These are phyloP conservation scores for Penicillium sp. DNA, from an alignment of 2,329 filamentous ascomycete genomes.

Conservation along the genomic window DNA sequence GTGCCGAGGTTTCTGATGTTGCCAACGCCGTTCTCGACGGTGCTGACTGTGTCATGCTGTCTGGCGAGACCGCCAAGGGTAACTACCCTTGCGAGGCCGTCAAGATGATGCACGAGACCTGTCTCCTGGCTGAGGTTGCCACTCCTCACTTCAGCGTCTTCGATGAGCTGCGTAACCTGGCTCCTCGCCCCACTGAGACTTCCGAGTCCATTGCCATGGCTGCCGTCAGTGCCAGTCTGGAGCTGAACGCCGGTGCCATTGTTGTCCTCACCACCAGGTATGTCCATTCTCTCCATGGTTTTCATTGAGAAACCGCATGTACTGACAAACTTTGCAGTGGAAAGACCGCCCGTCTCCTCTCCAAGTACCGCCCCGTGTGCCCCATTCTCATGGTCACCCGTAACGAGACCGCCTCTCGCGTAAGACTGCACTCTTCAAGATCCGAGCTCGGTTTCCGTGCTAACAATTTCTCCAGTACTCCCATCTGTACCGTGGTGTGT, in stretches of 20 bases:
- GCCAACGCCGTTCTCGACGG: conserved; percentile 97
- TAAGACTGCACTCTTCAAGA: conserved; percentile 38
- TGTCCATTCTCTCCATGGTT: conserved; percentile 22
- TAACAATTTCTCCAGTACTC: conserved; percentile 59
- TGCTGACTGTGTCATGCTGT: conserved; percentile 99
- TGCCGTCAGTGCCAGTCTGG: conserved; percentile 89
- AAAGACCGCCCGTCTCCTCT: conserved; percentile 88
- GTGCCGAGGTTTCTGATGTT: conserved; percentile 97
- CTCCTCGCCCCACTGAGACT: conserved; percentile 79
- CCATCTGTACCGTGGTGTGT: conserved; percentile 96
- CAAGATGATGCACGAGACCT: conserved; percentile 97
- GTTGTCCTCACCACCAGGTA: conserved; percentile 90
- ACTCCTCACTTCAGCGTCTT: conserved; percentile 97
- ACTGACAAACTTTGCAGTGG: conserved; percentile 56
- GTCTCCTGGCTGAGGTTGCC: conserved; percentile 92
- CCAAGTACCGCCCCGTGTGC: conserved; percentile 98
- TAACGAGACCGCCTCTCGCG: conserved; percentile 74
- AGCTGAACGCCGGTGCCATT: conserved; percentile 95
- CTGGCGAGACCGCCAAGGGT: conserved; percentile 98
- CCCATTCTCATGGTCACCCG: conserved; percentile 99
- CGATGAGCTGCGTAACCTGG: conserved; percentile 86
- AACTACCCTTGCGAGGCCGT: conserved; percentile 91
- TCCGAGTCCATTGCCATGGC: conserved; percentile 97
- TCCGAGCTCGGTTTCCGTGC: conserved; percentile 3
- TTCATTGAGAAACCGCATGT: background rate